A percentile compares a stretch with the other conserved stretches of the same genome.
Evolutionary conservation across 192 early-diverging fungal genomes (phyloP).

Genomic region (Gorgonomyces haynaldii): DNA sequence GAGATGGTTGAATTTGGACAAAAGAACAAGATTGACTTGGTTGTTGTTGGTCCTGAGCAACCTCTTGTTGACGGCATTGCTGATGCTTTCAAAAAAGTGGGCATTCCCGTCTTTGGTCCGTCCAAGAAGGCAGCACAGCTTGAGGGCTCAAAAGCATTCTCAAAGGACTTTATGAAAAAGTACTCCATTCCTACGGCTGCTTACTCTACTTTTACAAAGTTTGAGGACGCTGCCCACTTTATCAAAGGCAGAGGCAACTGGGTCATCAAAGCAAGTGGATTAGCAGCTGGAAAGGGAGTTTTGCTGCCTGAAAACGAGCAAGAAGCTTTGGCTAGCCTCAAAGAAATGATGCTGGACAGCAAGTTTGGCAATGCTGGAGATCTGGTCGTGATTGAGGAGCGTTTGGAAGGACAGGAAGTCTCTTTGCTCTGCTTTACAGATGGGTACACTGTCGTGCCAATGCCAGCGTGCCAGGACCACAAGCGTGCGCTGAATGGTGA

Average conservation of each 20-base stretch:
- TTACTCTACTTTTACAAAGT: constrained; percentile 78
- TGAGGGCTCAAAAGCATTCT: constrained; percentile 97
- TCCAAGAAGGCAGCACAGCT: constrained; percentile 76
- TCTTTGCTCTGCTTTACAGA: constrained; percentile 84
- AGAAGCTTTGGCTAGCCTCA: constrained; percentile 76
- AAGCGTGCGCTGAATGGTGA: constrained; percentile 94
- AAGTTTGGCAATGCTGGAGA: constrained; percentile 79
- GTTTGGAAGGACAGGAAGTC: constrained; percentile 85
- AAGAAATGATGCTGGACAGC: constrained; percentile 78
- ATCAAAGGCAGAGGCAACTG: constrained; percentile 49
- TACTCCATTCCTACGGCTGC: constrained; percentile 92
- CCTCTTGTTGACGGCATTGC: constrained; percentile 89
- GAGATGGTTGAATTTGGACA: constrained; percentile 65
- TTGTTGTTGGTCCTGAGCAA: constrained; percentile 93
- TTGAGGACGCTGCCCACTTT: constrained; percentile 55
- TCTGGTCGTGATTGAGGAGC: constrained; percentile 95
- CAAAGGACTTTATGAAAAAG: constrained; percentile 96
- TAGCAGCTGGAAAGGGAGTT: constrained; percentile 97
- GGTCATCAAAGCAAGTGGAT: constrained; percentile 93
- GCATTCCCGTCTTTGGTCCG: constrained; percentile 88
- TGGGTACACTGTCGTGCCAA: constrained; percentile 80
- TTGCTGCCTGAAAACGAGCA: constrained; percentile 72
- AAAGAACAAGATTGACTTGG: constrained; percentile 51
- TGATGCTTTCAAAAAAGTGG: constrained; percentile 73
- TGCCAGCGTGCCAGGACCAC: constrained; percentile 97